Evolutionary conservation across 169 alveolate species (phyloP), one percentile per base, ranked within the genome.

Genomic region (Theileria luwenshuni): DNA sequence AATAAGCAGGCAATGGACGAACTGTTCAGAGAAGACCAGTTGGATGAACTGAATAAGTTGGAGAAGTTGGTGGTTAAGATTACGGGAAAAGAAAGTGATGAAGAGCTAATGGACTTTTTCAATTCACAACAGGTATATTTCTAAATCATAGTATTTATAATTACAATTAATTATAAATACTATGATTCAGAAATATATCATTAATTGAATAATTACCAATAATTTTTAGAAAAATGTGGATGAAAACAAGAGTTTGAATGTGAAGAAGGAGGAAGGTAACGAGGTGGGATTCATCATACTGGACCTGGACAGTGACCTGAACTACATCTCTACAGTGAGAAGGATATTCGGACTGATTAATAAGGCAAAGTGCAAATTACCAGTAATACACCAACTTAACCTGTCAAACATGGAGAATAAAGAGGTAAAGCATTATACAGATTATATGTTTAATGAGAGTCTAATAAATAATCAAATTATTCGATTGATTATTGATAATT

Each of bases 11-110:
- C 86, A 19, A 42, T 42, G 28, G 58, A 67, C 2, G 32, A 76
- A 15, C 62, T 25, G 30, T 69, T 58, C 15, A 1, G 17, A 3
- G 45, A 70, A 1, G 10, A 10, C 5, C 33, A 7, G 28, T 17
- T 76, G 30, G 79, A 76, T 61, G 69, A 65, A 23, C 35, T 75
- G 43, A 75, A 76, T 23, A 76, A 76, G 35, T 52, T 76, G n/a
- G 62, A 74, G 12, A 69, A 69, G 25, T 19, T 76, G 30, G 86
- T 75, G 3, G 72, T 76, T 32, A 76, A 69, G 69, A 61, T 76
- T 0, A 76, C 86, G 25, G 86, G 86, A 10, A 41, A 69, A 19
- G 86, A 76, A 59, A 45, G 75, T 15, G 86, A 76, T 35, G 69
- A 47, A 8, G 60, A 63, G 43, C 23, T 76, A 12, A 67, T 52